Evolutionary conservation across 345 rosid genomes (phyloP).

Genomic region (Durio zibethinus): DNA sequence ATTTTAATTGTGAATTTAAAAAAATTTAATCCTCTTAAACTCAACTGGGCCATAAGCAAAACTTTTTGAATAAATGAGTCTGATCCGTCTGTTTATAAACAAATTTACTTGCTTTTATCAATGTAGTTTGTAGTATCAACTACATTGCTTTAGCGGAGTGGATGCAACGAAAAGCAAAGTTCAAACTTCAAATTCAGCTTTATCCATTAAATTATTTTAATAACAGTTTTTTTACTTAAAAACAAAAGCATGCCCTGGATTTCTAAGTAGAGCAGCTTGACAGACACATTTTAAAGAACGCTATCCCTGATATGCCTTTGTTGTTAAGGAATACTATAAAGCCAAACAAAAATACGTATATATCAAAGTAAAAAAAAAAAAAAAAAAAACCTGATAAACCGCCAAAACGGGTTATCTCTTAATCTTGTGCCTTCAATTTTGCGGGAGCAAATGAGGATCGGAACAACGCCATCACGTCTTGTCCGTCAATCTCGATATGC

Average conservation of each 20-base stretch:
- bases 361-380: background rate
- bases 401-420: background rate
- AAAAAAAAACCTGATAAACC: background rate
- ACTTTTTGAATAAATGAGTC: no score
- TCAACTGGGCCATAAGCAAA: no score
- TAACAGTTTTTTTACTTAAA: background rate
- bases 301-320: background rate
- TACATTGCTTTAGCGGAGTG: no score
- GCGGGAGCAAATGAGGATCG: conserved; percentile 1
- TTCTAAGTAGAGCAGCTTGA: background rate
- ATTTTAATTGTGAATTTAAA: no score
- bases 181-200: background rate
- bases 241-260: background rate
- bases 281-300: background rate
- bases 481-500: conserved; percentile 29
- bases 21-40: no score
- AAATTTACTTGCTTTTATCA: no score
- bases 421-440: background rate
- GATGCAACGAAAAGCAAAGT: background rate
- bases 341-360: no score
- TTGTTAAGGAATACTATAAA: background rate
- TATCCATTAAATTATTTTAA: background rate
- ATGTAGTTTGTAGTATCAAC: no score
- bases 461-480: conserved; percentile 31
- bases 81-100: no score